Percentiles rank a stretch among this genome's conserved stretches.
These are phyloP conservation scores for Symmetrospora coprosmae DNA, from an alignment of 768 basidiomycete species.

Conservation along the genomic window DNA sequence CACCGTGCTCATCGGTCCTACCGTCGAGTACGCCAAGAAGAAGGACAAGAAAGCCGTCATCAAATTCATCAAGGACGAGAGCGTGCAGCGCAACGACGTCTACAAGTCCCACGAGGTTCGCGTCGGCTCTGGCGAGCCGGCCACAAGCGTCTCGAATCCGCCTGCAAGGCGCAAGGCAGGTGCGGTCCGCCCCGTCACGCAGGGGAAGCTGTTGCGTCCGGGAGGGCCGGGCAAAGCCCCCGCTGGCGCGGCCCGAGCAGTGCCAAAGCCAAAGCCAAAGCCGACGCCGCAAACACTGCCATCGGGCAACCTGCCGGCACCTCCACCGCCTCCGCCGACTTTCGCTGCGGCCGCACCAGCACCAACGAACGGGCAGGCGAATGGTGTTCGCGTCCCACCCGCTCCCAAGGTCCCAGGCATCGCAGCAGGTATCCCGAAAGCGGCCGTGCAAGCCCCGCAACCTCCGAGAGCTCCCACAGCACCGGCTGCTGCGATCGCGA, in stretches of 20 bases:
- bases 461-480: neutral
- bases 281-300: slow-evolving; percentile 39
- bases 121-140: slow-evolving; percentile 74
- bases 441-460: no score
- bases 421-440: no score
- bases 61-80: slow-evolving; percentile 79
- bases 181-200: slow-evolving; percentile 66
- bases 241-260: neutral
- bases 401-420: no score
- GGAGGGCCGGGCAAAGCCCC: slow-evolving; percentile 50
- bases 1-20: slow-evolving; percentile 53
- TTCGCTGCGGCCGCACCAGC: no score
- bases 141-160: slow-evolving; percentile 65
- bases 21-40: slow-evolving; percentile 84
- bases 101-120: slow-evolving; percentile 90
- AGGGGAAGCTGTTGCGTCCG: slow-evolving; percentile 62
- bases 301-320: slow-evolving; percentile 33
- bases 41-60: slow-evolving; percentile 84
- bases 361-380: no score
- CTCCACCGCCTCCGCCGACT: slow-evolving; percentile 29
- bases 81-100: slow-evolving; percentile 55
- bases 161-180: slow-evolving; percentile 76
- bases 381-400: no score
- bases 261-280: slow-evolving; percentile 37
- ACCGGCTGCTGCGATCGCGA: neutral